These are phyloP conservation scores for Amaranthus cruentus DNA, from an alignment of 148 eudicot species.

Conservation along the genomic window DNA sequence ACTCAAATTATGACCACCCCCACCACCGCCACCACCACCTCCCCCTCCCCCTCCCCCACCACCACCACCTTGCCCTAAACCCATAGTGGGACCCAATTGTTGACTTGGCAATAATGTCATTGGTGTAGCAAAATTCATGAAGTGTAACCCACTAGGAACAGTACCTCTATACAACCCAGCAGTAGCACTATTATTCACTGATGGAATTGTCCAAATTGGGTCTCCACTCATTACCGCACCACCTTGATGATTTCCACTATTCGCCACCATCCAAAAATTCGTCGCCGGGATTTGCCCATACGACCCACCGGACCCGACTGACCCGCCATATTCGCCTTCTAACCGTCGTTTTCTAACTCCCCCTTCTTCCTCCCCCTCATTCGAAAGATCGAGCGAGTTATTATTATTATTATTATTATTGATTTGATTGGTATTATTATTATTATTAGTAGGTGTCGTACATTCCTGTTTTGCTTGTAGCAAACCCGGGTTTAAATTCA, in stretches of 20 bases:
- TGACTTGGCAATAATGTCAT: slow-evolving; percentile 72
- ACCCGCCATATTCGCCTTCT: slow-evolving; percentile 16
- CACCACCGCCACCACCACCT: background rate
- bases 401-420: background rate
- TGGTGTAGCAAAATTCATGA: slow-evolving; percentile 87
- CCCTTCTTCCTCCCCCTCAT: slow-evolving; percentile 45
- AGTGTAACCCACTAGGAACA: slow-evolving; percentile 72
- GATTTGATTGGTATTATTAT: background rate
- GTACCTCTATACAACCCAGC: slow-evolving; percentile 57
- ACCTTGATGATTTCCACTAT: slow-evolving; percentile 32
- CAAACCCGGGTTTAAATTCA: slow-evolving; percentile 29
- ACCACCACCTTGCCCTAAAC: background rate
- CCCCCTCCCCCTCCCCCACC: background rate
- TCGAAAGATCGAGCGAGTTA: slow-evolving; percentile 37
- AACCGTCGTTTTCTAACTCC: slow-evolving; percentile 42
- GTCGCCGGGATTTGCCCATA: slow-evolving; percentile 59
- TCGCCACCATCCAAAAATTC: slow-evolving; percentile 81
- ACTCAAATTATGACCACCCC: slow-evolving; percentile 18
- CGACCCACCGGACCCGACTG: background rate
- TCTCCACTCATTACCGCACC: slow-evolving; percentile 39
- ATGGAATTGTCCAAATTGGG: slow-evolving; percentile 77
- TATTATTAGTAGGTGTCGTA: slow-evolving; percentile 11
- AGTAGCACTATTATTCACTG: slow-evolving; percentile 40
- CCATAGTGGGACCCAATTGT: slow-evolving; percentile 37
- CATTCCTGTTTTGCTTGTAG: slow-evolving; percentile 53